These are phyloP conservation scores for Lepidium didymum DNA, from an alignment of 345 rosid species.

Conservation along the genomic window DNA sequence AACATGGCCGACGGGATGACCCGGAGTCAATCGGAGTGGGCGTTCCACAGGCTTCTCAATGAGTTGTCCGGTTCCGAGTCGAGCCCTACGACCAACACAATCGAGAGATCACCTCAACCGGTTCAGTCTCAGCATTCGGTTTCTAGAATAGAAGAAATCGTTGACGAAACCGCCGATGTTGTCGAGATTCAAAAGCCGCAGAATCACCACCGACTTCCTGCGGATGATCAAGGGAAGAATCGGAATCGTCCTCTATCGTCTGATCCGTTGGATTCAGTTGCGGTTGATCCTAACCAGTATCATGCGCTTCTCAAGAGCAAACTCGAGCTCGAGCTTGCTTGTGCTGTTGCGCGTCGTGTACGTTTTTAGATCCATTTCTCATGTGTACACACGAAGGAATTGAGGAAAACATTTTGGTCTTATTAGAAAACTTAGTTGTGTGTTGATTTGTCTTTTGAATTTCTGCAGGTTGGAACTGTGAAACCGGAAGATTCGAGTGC, in stretches of 20 bases:
- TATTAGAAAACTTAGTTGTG: not conserved
- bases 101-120: conserved; percentile 26
- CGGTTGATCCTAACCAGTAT: conserved; percentile 39
- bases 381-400: not conserved
- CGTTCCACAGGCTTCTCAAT: conserved; percentile 45
- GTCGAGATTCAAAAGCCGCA: conserved; percentile 38
- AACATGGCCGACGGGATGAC: conserved; percentile 33
- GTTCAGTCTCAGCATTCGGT: conserved; percentile 29
- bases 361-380: not conserved
- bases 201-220: not conserved
- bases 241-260: conserved; percentile 19
- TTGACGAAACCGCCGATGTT: conserved; percentile 31
- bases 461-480: conserved; percentile 35
- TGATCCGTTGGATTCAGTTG: conserved; percentile 23
- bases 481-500: conserved; percentile 53
- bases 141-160: conserved; percentile 28
- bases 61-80: conserved; percentile 34
- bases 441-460: conserved; percentile 3
- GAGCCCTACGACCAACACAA: conserved; percentile 21
- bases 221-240: conserved; percentile 1
- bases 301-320: conserved; percentile 60
- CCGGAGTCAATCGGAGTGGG: conserved; percentile 73
- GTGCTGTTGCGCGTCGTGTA: conserved; percentile 50
- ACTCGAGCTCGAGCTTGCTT: conserved; percentile 71
- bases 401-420: not conserved